Evolutionary conservation across 2,329 filamentous ascomycete species (phyloP).

Genomic region (Sphaerulina vaccinii): DNA sequence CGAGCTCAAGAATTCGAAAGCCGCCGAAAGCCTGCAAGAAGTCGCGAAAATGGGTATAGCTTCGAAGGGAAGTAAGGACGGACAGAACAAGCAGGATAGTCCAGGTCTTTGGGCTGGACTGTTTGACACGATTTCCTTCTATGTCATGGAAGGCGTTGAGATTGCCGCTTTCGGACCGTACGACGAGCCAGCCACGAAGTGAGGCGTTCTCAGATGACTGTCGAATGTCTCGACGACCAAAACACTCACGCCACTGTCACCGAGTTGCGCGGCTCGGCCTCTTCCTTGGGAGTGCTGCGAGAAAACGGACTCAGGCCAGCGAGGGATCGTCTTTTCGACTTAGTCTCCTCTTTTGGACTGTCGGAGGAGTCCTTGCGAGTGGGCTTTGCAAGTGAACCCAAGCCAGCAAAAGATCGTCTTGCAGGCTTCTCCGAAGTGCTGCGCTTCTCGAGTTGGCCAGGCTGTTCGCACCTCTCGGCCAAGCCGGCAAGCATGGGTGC

Average conservation of each 20-base stretch:
- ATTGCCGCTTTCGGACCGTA: slow-evolving; percentile 27
- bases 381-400: background rate
- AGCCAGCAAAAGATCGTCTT: slow-evolving; percentile 4
- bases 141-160: slow-evolving; percentile 26
- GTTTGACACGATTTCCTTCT: slow-evolving; percentile 26
- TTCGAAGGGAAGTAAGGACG: slow-evolving; percentile 1
- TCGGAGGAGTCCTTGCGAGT: background rate
- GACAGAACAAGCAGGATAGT: slow-evolving; percentile 6
- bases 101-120: slow-evolving; percentile 21
- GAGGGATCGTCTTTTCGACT: slow-evolving; percentile 4
- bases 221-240: background rate
- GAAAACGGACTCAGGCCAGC: slow-evolving; percentile 5
- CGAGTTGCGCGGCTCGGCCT: background rate
- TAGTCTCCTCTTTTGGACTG: background rate
- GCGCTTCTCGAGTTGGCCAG: slow-evolving; percentile 9
- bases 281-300: background rate
- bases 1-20: slow-evolving; percentile 25
- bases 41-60: slow-evolving; percentile 16
- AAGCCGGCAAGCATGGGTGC: slow-evolving; percentile 25
- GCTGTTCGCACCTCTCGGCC: slow-evolving; percentile 22
- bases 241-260: background rate
- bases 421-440: slow-evolving; percentile 4
- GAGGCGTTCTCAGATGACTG: background rate
- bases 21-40: slow-evolving; percentile 18
- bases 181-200: slow-evolving; percentile 21